phyloP scores from a whole-genome alignment of 768 basidiomycete species.

The Serendipita sp. region DNA sequence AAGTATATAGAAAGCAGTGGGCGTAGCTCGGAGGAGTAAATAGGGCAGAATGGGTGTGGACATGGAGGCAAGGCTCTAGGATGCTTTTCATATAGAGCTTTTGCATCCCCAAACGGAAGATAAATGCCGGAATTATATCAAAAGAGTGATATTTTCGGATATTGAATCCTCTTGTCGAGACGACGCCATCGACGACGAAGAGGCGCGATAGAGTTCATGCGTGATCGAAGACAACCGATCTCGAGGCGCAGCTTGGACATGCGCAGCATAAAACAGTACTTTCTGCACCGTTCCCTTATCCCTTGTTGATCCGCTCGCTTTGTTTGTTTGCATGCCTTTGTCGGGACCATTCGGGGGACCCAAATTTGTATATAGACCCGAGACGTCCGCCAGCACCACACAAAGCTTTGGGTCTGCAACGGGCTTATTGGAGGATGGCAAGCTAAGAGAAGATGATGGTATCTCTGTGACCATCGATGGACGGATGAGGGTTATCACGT shows the following conservation, averaged over 20 bases:
- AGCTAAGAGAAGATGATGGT: not conserved
- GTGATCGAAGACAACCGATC: constrained; percentile 26
- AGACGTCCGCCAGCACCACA: not conserved
- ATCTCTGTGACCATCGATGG: not conserved
- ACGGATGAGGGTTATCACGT: not conserved
- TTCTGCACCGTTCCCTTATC: constrained; percentile 38
- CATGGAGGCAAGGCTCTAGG: too few relatives aligned
- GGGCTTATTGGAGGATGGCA: not conserved
- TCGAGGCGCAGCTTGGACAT: constrained; percentile 35
- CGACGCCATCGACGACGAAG: too few relatives aligned
- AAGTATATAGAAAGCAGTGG: too few relatives aligned
- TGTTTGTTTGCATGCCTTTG: not conserved
- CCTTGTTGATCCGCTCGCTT: not conserved
- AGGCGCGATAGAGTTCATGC: constrained; percentile 23
- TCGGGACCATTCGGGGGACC: not conserved
- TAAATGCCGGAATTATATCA: too few relatives aligned
- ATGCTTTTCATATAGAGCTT: too few relatives aligned
- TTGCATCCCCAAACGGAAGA: too few relatives aligned
- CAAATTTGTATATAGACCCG: not conserved
- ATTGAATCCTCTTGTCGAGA: too few relatives aligned
- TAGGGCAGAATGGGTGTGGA: too few relatives aligned
- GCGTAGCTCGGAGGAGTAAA: too few relatives aligned
- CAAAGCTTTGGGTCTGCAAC: not conserved
- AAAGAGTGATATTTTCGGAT: too few relatives aligned
- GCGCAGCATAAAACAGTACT: constrained; percentile 53